Evolutionary conservation across 139 green algal genomes (phyloP), one percentile per base, ranked within the genome.

Genomic region (Coccomyxa sp.): DNA sequence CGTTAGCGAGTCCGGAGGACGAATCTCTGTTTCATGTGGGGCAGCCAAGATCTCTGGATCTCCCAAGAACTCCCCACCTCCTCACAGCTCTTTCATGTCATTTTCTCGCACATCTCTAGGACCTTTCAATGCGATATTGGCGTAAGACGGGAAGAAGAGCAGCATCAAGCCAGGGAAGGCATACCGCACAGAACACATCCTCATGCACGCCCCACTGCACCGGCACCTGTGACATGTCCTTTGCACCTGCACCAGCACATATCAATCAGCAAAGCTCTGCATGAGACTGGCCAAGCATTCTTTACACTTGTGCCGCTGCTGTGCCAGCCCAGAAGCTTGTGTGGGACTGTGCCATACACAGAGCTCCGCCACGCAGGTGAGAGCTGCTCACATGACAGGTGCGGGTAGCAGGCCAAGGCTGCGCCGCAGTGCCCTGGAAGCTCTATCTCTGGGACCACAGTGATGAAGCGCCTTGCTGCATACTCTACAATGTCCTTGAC

Each of bases 401-500:
- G 22, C 6, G 89, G 88, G 64, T 94, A 94, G 33, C 82, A 87
- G 6, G 89, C 89, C 33, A 94, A 73, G 8, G 89, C 86, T 24
- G 88, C 88, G 12, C 80, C 75, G 72, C 86, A 91, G 74, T 94
- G 89, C 8, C 89, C 89, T 6, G 89, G 89, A 70, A 94, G 70
- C 79, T 94, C 89, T 70, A 94, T 90, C 72, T 92, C 89, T 31
- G 89, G 89, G 18, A 94, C 79, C 12, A 94, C 79, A 40, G 84
- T 72, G 37, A 91, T 86, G 78, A 81, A 86, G 8, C 85, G 81
- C 44, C 83, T 74, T 34, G 83, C 80, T n/a, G 89, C 89, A 81
- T 90, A 89, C 38, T 73, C 70, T 2, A 92, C 72, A 12, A 92
- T 70, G n/a, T 89, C 84, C 10, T 64, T 58, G 24, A 92, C 70